These are phyloP conservation scores for Salix viminalis DNA, from an alignment of 345 rosid species.

Conservation along the genomic window DNA sequence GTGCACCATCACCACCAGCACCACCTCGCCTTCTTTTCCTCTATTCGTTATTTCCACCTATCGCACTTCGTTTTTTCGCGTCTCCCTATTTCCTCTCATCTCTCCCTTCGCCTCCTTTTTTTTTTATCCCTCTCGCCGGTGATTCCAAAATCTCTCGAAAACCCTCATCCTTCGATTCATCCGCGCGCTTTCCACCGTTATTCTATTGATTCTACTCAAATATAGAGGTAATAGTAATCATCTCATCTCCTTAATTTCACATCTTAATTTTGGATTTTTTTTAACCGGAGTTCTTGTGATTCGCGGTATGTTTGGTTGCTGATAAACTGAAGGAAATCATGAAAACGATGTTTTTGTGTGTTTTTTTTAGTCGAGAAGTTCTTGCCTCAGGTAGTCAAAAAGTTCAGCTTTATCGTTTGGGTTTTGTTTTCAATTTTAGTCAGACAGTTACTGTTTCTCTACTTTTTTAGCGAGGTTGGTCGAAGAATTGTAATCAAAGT, in stretches of 20 bases:
- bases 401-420: not conserved
- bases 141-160: not conserved
- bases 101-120: not conserved
- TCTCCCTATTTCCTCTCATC: not conserved
- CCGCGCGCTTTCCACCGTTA: not conserved
- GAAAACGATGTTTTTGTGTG: not conserved
- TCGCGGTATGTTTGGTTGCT: not conserved
- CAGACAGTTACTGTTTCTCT: not conserved
- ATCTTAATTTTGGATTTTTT: not conserved
- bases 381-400: not conserved
- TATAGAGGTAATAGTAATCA: not conserved
- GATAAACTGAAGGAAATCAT: not conserved
- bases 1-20: slow-evolving; percentile 3
- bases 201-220: not conserved
- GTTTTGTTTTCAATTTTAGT: not conserved
- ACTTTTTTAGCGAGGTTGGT: not conserved
- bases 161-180: not conserved
- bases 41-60: slow-evolving; percentile 11
- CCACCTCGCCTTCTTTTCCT: not conserved
- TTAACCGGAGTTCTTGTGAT: not conserved
- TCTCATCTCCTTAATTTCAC: not conserved
- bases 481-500: not conserved
- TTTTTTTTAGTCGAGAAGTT: not conserved
- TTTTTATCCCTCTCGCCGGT: not conserved
- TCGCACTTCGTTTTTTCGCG: not conserved